Evolutionary conservation across 75 land plant species (phyloP).

Genomic region (Cunninghamia lanceolata): DNA sequence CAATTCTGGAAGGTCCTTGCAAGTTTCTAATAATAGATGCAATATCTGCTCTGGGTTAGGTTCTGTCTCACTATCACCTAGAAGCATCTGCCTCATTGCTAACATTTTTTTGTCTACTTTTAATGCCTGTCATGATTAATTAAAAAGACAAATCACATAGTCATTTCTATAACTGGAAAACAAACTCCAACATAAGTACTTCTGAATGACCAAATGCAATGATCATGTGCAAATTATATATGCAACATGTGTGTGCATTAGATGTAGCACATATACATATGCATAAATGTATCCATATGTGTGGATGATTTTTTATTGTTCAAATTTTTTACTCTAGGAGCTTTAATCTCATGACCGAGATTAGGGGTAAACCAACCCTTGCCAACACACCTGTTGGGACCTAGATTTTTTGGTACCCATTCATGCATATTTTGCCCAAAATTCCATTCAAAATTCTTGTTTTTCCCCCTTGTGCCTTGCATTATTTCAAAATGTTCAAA

Average conservation of each 20-base stretch:
- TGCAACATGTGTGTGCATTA: not conserved
- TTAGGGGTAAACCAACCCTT: too few relatives aligned
- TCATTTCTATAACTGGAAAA: not conserved
- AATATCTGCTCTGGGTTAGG: constrained; percentile 68
- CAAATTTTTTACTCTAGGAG: too few relatives aligned
- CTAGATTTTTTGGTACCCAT: too few relatives aligned
- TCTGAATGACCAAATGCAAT: not conserved
- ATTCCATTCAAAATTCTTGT: too few relatives aligned
- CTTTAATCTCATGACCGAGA: too few relatives aligned
- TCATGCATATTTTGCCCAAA: too few relatives aligned
- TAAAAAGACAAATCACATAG: not conserved
- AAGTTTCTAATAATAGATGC: constrained; percentile 68
- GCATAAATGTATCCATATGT: not conserved
- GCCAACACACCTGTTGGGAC: too few relatives aligned
- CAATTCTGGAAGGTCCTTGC: constrained; percentile 74
- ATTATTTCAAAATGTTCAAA: too few relatives aligned
- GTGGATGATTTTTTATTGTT: too few relatives aligned
- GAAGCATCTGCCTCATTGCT: constrained; percentile 75
- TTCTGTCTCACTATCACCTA: constrained; percentile 85
- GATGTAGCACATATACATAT: not conserved
- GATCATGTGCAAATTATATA: not conserved
- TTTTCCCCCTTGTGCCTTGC: too few relatives aligned
- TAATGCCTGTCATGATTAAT: constrained; percentile 48
- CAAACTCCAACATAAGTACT: not conserved
- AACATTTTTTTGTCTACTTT: constrained; percentile 87